These are phyloP conservation scores for Monosporozyma siamensis DNA, from an alignment of 805 yeast genomes.

Conservation along the genomic window DNA sequence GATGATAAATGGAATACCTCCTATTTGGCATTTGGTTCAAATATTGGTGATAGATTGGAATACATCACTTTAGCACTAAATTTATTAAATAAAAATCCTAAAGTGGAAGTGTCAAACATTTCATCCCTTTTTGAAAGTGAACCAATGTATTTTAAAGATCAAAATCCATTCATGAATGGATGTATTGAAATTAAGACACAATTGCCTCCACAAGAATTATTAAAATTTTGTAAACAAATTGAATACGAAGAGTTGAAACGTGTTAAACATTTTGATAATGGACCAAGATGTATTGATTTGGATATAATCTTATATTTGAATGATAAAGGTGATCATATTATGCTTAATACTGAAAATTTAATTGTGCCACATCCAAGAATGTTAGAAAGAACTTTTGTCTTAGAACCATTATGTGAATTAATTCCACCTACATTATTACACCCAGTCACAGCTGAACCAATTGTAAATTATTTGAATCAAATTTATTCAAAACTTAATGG, in stretches of 20 bases:
- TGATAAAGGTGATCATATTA: conserved; percentile 29
- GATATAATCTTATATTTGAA: conserved; percentile 62
- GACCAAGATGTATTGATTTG: conserved; percentile 85
- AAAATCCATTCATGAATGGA: conserved; percentile 77
- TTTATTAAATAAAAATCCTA: conserved; percentile 29
- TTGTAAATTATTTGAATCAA: conserved; percentile 55
- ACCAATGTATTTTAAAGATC: conserved; percentile 86
- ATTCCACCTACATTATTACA: conserved; percentile 57
- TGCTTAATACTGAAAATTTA: conserved; percentile 49
- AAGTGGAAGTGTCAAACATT: conserved; percentile 44
- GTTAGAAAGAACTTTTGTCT: conserved; percentile 84
- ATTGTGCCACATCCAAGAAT: conserved; percentile 79
- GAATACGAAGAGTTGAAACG: conserved; percentile 67
- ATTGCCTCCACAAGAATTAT: conserved; percentile 54
- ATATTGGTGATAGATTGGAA: conserved; percentile 59
- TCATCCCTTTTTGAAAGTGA: conserved; percentile 80
- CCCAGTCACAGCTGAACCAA: conserved; percentile 81
- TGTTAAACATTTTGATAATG: conserved; percentile 73
- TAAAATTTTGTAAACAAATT: conserved; percentile 55
- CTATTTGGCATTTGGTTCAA: conserved; percentile 84
- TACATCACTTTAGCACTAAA: conserved; percentile 52
- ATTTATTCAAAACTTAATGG: conserved; percentile 40
- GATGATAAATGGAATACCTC: conserved; percentile 33
- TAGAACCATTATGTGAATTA: conserved; percentile 80
- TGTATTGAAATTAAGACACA: conserved; percentile 57